Conservation (phyloP, 768 basidiomycete species). For the Leccinum barrowsii region DNA sequence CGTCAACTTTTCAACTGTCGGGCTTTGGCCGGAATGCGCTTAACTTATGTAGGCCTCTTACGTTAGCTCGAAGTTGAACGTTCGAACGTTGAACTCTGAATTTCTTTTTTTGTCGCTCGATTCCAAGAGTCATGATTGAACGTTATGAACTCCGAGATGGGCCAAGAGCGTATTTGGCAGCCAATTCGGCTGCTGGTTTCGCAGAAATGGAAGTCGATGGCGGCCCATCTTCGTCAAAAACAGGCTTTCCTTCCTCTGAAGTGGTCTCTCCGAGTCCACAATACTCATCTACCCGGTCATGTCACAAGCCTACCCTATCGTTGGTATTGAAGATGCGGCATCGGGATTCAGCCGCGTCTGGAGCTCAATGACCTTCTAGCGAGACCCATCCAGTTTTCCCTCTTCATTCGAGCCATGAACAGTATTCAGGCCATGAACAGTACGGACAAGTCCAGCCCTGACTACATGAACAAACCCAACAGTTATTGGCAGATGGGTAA, state of each 20-base stretch:
- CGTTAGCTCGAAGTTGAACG: too few relatives aligned
- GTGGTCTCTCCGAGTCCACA: neutral
- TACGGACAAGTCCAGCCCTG: neutral
- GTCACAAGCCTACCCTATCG: slow-evolving; percentile 11
- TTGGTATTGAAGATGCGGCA: slow-evolving; percentile 1
- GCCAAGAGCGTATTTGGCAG: too few relatives aligned
- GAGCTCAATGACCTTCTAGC: slow-evolving; percentile 16
- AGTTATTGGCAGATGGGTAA: slow-evolving; percentile 21
- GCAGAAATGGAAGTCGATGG: too few relatives aligned
- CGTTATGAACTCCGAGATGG: too few relatives aligned
- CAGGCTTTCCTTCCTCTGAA: neutral
- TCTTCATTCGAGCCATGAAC: slow-evolving; percentile 16
- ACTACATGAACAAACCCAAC: slow-evolving; percentile 15
- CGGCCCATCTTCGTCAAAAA: neutral
- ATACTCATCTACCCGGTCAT: neutral
- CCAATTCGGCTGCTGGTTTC: neutral
- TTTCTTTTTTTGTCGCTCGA: too few relatives aligned
- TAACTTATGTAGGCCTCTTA: too few relatives aligned
- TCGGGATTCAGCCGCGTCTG: slow-evolving; percentile 14
- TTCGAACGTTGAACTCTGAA: too few relatives aligned
- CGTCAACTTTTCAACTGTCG: too few relatives aligned
- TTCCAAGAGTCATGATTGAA: too few relatives aligned
- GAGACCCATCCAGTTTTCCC: slow-evolving; percentile 14
- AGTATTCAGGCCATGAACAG: slow-evolving; percentile 5
- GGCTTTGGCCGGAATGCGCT: too few relatives aligned